Evolutionary conservation across 768 basidiomycete genomes (phyloP).

Genomic region (Mycena epipterygia): DNA sequence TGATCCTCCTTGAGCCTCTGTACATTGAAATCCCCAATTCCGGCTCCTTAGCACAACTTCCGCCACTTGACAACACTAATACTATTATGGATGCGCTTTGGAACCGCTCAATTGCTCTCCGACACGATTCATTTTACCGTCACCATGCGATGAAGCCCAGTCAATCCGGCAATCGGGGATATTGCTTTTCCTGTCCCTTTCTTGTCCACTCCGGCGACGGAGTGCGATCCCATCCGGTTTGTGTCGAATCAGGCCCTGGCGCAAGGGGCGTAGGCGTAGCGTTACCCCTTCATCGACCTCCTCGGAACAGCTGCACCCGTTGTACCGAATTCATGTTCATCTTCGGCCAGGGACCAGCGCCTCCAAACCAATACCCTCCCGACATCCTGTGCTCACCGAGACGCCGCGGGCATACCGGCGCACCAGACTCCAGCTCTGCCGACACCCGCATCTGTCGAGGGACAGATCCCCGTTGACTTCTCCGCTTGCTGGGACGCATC

Average conservation of each 20-base stretch:
- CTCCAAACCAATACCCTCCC: neutral
- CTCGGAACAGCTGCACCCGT: no score
- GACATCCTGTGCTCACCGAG: neutral
- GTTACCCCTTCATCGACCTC: constrained; percentile 9
- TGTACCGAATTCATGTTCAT: no score
- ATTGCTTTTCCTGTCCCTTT: neutral
- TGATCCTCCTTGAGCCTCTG: constrained; percentile 24
- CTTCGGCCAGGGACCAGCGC: neutral
- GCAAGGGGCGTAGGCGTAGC: neutral
- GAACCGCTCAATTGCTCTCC: constrained; percentile 18
- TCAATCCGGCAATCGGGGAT: neutral
- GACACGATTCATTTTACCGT: constrained; percentile 1
- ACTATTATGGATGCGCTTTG: neutral
- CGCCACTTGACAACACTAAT: constrained; percentile 4
- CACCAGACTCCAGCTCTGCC: neutral
- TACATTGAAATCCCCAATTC: neutral
- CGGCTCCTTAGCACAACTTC: constrained; percentile 1
- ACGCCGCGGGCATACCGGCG: constrained; percentile 10
- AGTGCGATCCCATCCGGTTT: neutral
- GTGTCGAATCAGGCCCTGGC: neutral
- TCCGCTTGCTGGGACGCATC: neutral
- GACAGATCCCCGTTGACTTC: neutral
- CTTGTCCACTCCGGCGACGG: neutral
- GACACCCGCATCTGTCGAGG: neutral
- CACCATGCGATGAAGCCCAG: neutral